Base-by-base conservation (phyloP, 768 basidiomycete species). In the Pholiota microspora region DNA sequence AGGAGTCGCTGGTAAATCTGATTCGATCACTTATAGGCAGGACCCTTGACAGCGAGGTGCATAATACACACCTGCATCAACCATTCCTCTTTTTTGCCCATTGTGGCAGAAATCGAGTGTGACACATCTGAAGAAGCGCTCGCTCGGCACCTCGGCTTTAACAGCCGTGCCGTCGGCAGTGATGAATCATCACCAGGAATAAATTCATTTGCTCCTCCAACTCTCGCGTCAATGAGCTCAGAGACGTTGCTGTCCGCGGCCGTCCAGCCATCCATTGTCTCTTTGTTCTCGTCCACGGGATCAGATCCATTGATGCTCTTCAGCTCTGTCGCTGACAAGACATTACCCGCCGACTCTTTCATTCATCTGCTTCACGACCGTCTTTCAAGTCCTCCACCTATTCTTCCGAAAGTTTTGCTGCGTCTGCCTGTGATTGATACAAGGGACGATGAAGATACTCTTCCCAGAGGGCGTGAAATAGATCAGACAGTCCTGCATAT, bases 401-500 rank as follows among this genome's bases (percentile, higher is more conserved):
- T 70, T 7, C 54, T 71, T 23, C 82, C 85, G 2, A 73, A 75
- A 32, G 63, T 65, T 3, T 69, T 84, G 38, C 76, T 88, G 36
- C 62, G 69, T 27, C 70, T 74, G 5, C 77, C 79, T 15, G 57
- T 61, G 12, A 53, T 69, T 29, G 45, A 50, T 36, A 54, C 49
- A 31, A 67, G 62, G 51, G 56, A 60, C 12, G 68, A 70, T 54
- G 58, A 70, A 51, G 55, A 51, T 7, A 67, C 71, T 55, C 45
- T 61, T 59, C 38, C 63, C 67, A 38, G 63, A 60, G 63, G 76
- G 62, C 64, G 74, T 46, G 49, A 65, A 28, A 72, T 90, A 4
- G 71, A 76, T 54, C 87, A 90, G 65, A 85, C 83, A 1, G 88
- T 90, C 1, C 76, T 92, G 12, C 89, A 92, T 58, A 77, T 92